Evolutionary conservation across 75 land plant genomes (phyloP), one percentile per base, ranked within the genome.

Genomic region (Sequoiadendron giganteum): DNA sequence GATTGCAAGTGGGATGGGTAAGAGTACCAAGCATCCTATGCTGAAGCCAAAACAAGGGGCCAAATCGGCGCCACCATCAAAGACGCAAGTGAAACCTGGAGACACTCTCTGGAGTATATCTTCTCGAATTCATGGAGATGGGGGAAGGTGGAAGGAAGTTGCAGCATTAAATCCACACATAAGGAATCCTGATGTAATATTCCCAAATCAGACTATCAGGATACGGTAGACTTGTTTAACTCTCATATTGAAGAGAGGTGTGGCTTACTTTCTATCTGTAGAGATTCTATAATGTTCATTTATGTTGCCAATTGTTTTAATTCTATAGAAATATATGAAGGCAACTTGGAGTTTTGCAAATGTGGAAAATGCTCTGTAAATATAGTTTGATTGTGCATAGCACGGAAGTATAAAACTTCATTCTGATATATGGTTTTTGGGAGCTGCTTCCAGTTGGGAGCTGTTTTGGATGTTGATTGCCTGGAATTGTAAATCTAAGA

Each of bases 61-160:
- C 3, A 93, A 94, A 80, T 75, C 94, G 76, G 40, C 85, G 21
- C 54, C 95, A 25, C 77, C 78, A 25, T 45, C 79, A 15, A 89
- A 91, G n/a, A 86, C 85, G 58, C 93, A 88, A 55, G 94, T 83
- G 32, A 89, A 91, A 48, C 87, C 92, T 36, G 94, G 94, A 38
- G 97, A 95, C 77, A 87, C 97, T 42, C 89, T 97, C 54, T 97
- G 99, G 99, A 97, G 99, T 88, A 93, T 97, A 65, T 96, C 97
- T 28, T 89, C 97, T 30, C 91, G 92, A 47, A 90, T 90, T 54
- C 91, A 89, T 84, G 94, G 94, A 36, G 87, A 87, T 48, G 96
- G 95, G 2, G 55, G 92, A 14, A 95, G 88, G 77, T 93, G 97
- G 95, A 92, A 93, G 56, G 94, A 92, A 40, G 81, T 90, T 21